phyloP scores from a whole-genome alignment of 1,284 basidiomycete genomes.

The Lentinula novae-zelandiae region DNA sequence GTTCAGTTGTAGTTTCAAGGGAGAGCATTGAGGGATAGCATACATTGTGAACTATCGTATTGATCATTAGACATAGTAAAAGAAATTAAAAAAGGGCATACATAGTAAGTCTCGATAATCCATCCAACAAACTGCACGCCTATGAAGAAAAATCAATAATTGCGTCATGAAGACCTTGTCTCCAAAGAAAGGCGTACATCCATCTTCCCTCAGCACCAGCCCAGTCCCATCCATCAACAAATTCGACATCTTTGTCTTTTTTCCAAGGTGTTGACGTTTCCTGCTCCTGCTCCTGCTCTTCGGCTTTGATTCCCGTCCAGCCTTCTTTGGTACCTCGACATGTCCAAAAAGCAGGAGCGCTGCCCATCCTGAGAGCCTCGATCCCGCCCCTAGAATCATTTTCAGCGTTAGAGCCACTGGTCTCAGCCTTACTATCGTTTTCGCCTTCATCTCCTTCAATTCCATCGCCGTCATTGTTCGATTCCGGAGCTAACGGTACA shows the following conservation, averaged over 20 bases:
- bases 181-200: constrained; percentile 33
- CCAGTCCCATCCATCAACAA: constrained; percentile 51
- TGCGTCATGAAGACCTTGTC: too few species aligned
- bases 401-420: neutral
- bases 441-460: neutral
- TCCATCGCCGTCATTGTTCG: neutral
- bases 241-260: constrained; percentile 11
- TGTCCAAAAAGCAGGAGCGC: constrained; percentile 41
- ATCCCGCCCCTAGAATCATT: constrained; percentile 17
- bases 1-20: neutral
- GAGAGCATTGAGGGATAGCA: constrained; percentile 5
- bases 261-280: constrained; percentile 5
- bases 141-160: constrained; percentile 19
- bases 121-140: constrained; percentile 56
- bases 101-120: constrained; percentile 51
- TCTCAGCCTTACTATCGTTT: neutral
- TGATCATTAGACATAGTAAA: neutral
- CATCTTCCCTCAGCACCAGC: constrained; percentile 52
- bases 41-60: constrained; percentile 34
- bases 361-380: constrained; percentile 35
- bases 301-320: neutral
- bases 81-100: constrained; percentile 25
- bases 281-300: constrained; percentile 11
- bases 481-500: neutral
- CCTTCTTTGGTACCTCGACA: constrained; percentile 14